These are phyloP conservation scores for Penicillium expansum DNA, from an alignment of 2,329 filamentous ascomycete genomes.

Conservation along the genomic window DNA sequence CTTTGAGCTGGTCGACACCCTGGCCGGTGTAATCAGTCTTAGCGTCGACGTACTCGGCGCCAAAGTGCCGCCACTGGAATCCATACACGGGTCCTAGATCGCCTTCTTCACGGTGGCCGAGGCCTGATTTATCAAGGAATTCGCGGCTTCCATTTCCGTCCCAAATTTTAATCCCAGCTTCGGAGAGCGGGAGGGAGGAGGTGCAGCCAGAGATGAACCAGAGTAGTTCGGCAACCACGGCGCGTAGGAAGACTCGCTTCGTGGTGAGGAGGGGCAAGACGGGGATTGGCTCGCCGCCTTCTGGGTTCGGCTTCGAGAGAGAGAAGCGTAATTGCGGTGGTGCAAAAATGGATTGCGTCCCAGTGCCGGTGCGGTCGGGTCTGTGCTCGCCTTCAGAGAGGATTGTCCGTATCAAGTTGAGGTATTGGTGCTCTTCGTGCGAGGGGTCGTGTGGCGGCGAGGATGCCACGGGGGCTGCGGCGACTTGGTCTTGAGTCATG, in stretches of 20 bases:
- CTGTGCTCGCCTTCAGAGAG: conserved; percentile 79
- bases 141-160: conserved; percentile 91
- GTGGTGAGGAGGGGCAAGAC: conserved; percentile 93
- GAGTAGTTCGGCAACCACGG: conserved; percentile 86
- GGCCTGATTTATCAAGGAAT: conserved; percentile 81
- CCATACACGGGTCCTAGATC: conserved; percentile 96
- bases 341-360: conserved; percentile 85
- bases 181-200: conserved; percentile 71
- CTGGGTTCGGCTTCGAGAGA: conserved; percentile 59
- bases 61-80: conserved; percentile 98
- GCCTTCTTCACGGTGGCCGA: conserved; percentile 76
- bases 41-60: conserved; percentile 79
- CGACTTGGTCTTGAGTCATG: conserved; percentile 25
- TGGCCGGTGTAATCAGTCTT: conserved; percentile 79
- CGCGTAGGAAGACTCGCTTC: conserved; percentile 90
- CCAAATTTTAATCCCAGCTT: conserved; percentile 92
- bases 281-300: conserved; percentile 49
- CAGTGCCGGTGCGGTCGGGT: conserved; percentile 89
- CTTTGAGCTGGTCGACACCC: conserved; percentile 88
- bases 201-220: conserved; percentile 92
- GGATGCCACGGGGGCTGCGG: conserved; percentile 8
- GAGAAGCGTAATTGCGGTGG: conserved; percentile 82
- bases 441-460: conserved; percentile 28
- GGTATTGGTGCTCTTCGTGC: conserved; percentile 93
- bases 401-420: conserved; percentile 83